phyloP scores from a whole-genome alignment of 1,284 basidiomycete genomes.

The Apiotrichum siamense region DNA sequence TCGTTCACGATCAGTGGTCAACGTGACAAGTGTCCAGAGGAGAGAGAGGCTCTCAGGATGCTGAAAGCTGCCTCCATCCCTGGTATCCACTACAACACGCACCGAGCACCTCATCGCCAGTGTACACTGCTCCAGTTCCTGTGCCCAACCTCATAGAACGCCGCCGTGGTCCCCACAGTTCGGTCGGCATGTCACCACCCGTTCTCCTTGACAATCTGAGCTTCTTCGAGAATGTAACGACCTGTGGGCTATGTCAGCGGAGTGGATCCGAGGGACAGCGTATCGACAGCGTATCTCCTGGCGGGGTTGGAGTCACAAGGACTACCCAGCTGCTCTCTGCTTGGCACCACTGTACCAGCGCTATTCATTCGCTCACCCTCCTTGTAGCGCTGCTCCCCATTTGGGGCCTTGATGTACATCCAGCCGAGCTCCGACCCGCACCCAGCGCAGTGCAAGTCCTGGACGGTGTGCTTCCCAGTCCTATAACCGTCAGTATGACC shows the following conservation, averaged over 20 bases:
- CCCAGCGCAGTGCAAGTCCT: constrained; percentile 40
- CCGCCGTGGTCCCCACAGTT: no score
- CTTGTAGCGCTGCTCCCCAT: constrained; percentile 45
- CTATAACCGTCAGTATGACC: no score
- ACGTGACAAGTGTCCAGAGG: no score
- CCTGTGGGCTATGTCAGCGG: constrained; percentile 19
- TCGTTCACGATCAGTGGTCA: no score
- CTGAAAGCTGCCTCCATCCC: no score
- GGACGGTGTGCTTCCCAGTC: constrained; percentile 45
- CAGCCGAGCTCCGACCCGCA: constrained; percentile 41
- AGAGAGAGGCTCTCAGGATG: no score
- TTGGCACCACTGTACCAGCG: not conserved
- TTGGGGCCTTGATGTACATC: constrained; percentile 46
- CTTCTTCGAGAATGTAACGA: constrained; percentile 44
- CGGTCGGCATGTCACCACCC: constrained; percentile 41
- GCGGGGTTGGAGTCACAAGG: not conserved
- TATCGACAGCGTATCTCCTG: not conserved
- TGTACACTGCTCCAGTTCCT: no score
- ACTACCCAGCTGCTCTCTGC: no score
- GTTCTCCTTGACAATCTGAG: constrained; percentile 52
- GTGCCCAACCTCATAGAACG: no score
- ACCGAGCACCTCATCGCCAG: no score
- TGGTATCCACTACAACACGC: no score
- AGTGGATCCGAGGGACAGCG: not conserved
- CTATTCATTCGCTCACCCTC: constrained; percentile 30